Evolutionary conservation across 73 alveolate species (phyloP).

Genomic region (Tetrahymena borealis): DNA sequence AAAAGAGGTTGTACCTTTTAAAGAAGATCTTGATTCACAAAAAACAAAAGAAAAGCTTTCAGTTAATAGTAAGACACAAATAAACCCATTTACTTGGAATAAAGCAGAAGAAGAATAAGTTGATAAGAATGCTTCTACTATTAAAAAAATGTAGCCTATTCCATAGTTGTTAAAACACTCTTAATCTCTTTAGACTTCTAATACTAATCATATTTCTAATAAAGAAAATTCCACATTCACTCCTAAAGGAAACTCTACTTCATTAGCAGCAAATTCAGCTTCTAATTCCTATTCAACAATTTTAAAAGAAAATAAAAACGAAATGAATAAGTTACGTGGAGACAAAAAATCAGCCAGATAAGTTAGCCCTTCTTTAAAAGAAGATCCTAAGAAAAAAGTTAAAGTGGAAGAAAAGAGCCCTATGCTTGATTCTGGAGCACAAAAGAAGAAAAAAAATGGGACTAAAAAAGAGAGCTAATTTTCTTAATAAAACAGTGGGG

Average conservation of each 20-base stretch:
- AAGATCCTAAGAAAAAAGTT: not conserved
- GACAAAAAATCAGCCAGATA: not conserved
- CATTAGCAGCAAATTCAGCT: not conserved
- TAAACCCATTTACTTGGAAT: not conserved
- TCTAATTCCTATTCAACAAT: not conserved
- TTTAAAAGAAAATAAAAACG: not conserved
- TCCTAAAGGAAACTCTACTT: not conserved
- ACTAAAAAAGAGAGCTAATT: not conserved
- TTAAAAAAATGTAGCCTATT: not conserved
- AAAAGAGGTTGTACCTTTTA: not conserved
- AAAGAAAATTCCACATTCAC: not conserved
- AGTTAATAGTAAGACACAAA: not conserved
- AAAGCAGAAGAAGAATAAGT: not conserved
- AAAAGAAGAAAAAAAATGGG: not conserved
- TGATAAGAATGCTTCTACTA: not conserved
- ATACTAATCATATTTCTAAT: not conserved
- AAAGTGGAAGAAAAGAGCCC: not conserved
- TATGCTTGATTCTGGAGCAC: not conserved
- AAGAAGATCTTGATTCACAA: not conserved
- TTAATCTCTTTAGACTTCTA: not conserved
- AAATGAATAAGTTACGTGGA: not conserved
- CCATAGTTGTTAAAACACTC: not conserved
- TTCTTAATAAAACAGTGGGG: too few species aligned
- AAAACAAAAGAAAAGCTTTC: not conserved
- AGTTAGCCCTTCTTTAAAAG: not conserved